phyloP scores from a whole-genome alignment of 2,329 filamentous ascomycete species.

The Phyllosticta citriasiana region DNA sequence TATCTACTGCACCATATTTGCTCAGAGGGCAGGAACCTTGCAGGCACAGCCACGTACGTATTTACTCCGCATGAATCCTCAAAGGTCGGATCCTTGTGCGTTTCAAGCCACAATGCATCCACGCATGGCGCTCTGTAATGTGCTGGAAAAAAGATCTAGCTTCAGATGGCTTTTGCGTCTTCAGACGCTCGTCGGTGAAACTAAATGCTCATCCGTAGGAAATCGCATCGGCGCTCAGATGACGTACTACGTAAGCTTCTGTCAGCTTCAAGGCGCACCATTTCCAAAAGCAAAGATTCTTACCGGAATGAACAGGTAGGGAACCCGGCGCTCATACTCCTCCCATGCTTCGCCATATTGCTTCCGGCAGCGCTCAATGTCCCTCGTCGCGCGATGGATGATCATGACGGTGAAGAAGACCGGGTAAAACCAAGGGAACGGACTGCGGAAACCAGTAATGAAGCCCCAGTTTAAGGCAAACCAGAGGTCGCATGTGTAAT shows the following conservation, averaged over 20 bases:
- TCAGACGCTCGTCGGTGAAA: neutral
- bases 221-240: conserved; percentile 1
- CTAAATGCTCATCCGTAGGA: neutral
- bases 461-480: conserved; percentile 70
- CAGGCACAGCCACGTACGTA: neutral
- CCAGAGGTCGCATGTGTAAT: conserved; percentile 72
- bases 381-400: conserved; percentile 62
- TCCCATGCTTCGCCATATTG: conserved; percentile 78
- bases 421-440: conserved; percentile 85
- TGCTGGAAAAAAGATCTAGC: neutral
- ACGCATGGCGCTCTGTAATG: neutral
- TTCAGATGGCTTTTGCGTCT: neutral
- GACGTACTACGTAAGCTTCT: conserved; percentile 1
- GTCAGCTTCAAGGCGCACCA: neutral
- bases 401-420: conserved; percentile 76
- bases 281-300: conserved; percentile 7
- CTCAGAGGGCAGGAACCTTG: neutral
- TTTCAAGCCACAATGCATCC: neutral
- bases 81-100: neutral
- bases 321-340: conserved; percentile 70
- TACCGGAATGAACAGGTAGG: conserved; percentile 73
- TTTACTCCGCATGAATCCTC: neutral
- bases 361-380: conserved; percentile 62
- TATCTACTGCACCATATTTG: neutral
- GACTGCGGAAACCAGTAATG: conserved; percentile 70